phyloP scores from a whole-genome alignment of 2,329 filamentous ascomycete genomes.

The Graphilbum fragrans region DNA sequence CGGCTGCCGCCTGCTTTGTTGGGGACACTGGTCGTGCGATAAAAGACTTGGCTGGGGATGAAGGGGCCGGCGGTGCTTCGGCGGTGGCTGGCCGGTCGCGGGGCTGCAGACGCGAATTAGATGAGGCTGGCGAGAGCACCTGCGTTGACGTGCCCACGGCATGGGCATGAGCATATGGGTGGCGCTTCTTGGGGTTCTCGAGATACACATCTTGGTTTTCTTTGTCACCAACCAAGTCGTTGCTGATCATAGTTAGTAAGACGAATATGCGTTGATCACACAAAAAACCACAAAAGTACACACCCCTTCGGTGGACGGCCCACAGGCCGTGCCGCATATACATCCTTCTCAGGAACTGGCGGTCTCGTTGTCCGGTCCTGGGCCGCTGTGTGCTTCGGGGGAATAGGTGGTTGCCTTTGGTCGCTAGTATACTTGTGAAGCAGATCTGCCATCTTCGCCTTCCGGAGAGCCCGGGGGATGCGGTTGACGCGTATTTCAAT shows the following conservation, averaged over 20 bases:
- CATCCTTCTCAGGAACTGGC: conserved; percentile 39
- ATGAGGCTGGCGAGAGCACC: conserved; percentile 71
- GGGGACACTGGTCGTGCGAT: conserved; percentile 50
- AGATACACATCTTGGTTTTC: conserved; percentile 54
- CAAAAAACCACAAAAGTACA: background rate
- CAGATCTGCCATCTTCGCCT: conserved; percentile 72
- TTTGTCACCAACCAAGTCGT: conserved; percentile 59
- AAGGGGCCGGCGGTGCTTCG: conserved; percentile 17
- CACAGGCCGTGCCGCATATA: background rate
- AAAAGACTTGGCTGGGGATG: conserved; percentile 44
- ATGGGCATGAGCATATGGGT: conserved; percentile 34
- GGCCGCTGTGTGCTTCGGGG: background rate
- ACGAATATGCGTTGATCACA: background rate
- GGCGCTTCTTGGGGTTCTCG: conserved; percentile 60
- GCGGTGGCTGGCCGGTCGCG: conserved; percentile 24
- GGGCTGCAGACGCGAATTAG: conserved; percentile 60
- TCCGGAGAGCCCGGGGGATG: conserved; percentile 69
- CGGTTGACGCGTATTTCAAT: conserved; percentile 91
- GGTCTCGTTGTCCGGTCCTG: conserved; percentile 18
- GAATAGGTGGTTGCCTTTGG: background rate
- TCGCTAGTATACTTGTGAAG: conserved; percentile 36
- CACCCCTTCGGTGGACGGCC: conserved; percentile 26
- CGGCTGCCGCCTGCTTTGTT: conserved; percentile 38
- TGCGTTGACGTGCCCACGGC: conserved; percentile 30
- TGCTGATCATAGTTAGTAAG: background rate